Evolutionary conservation across 2,329 filamentous ascomycete genomes (phyloP).

Genomic region (Lachnellula subtilissima): DNA sequence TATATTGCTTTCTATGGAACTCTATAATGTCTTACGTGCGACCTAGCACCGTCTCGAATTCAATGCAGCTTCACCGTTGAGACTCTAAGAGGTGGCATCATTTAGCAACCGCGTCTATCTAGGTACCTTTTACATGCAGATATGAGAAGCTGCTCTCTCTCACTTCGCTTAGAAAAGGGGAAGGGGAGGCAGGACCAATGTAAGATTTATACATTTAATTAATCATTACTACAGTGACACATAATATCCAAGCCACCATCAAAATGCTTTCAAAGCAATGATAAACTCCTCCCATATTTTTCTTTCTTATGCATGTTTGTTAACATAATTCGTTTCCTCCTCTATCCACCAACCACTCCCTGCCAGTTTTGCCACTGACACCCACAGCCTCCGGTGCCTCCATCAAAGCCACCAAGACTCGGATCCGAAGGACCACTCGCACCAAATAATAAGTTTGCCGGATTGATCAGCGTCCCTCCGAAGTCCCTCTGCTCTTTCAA

Average conservation of each 20-base stretch:
- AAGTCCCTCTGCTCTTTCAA: conserved; percentile 46
- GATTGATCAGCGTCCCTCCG: conserved; percentile 51
- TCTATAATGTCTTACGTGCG: too few species aligned
- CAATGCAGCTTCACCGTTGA: too few species aligned
- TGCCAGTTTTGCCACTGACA: conserved; percentile 54
- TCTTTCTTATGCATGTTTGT: neutral
- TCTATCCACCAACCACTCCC: conserved; percentile 7
- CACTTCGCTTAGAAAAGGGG: neutral
- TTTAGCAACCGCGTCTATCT: too few species aligned
- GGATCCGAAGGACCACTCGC: conserved; percentile 34
- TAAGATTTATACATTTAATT: conserved; percentile 1
- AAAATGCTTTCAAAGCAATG: neutral
- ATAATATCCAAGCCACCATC: neutral
- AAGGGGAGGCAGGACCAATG: neutral
- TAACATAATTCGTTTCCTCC: neutral
- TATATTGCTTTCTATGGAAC: too few species aligned
- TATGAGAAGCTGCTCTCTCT: too few species aligned
- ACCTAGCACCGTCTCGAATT: too few species aligned
- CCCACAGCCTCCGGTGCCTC: conserved; percentile 57
- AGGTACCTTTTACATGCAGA: too few species aligned
- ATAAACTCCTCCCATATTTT: neutral
- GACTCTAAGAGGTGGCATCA: too few species aligned
- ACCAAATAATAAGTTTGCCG: conserved; percentile 33
- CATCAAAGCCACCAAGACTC: conserved; percentile 56
- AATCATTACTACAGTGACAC: conserved; percentile 1